Conservation (phyloP, 805 yeast species). For the Hanseniaspora nectarophila region DNA sequence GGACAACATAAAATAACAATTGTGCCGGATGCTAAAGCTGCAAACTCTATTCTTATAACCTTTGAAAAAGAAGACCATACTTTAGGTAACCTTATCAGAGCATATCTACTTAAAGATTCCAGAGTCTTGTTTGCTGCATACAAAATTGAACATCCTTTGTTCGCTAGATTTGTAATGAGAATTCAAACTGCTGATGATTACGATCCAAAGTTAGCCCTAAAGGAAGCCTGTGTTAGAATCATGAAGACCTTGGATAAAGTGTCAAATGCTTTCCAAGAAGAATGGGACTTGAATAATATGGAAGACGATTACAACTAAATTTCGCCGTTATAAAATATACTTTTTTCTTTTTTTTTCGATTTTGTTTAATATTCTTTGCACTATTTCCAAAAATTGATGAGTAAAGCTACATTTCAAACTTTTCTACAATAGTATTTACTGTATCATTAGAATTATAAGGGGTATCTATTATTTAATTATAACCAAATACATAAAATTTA, state of each 20-base stretch:
- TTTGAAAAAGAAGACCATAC: conserved; percentile 98
- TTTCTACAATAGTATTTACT: too few species aligned
- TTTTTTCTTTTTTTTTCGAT: neutral
- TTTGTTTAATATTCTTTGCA: neutral
- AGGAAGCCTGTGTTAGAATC: conserved; percentile 74
- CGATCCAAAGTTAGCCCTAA: conserved; percentile 79
- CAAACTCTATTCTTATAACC: conserved; percentile 84
- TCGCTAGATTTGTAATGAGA: conserved; percentile 88
- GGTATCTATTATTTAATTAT: neutral
- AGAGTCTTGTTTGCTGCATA: conserved; percentile 94
- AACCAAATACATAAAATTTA: neutral
- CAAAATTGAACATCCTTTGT: conserved; percentile 94
- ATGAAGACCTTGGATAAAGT: conserved; percentile 67
- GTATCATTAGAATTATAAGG: neutral
- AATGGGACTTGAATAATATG: conserved; percentile 81
- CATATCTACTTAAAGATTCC: conserved; percentile 74
- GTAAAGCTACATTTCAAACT: too few species aligned
- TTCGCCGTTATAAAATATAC: conserved; percentile 15
- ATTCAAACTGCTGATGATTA: conserved; percentile 93
- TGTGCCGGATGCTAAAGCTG: conserved; percentile 87
- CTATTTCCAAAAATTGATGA: too few species aligned
- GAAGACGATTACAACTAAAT: conserved; percentile 31
- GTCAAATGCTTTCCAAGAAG: conserved; percentile 70
- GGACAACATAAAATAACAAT: conserved; percentile 88
- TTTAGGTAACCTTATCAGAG: conserved; percentile 75